Evolutionary conservation across 2,329 filamentous ascomycete species (phyloP), one percentile per base, ranked within the genome.

Genomic region (Penicillium rolfsii): DNA sequence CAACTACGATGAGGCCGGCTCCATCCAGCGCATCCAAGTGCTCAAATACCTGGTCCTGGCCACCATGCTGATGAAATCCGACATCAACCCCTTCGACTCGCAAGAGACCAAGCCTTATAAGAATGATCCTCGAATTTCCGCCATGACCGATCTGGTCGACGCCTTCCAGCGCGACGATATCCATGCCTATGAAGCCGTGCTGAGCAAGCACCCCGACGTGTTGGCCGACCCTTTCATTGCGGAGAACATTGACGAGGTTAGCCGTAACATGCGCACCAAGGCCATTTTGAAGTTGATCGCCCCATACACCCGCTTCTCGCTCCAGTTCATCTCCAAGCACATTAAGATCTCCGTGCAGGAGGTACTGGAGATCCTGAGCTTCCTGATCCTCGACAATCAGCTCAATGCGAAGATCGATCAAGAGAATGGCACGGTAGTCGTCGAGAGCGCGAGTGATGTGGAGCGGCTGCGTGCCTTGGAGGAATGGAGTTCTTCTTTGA

Each of bases 41-140:
- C 86, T 99, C 69, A 98, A 97, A 79, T 99, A 99, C 73, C 85
- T 99, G 33, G 89, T 99, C 33, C 85, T 99, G 61, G 94, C 94
- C 28, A 98, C 94, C 45, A 98, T 99, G 95, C 83, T 99, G 60
- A 97, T 97, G 91, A 93, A 94, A 74, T 97, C 94, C 43, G 88
- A 96, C 77, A 99, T 99, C 85, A 98, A 98, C 76, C 95, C 95
- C 0, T 98, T 99, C 76, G 94, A 98, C 78, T 97, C 93, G 8
- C 95, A 98, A 77, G 95, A 99, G 81, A 98, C 94, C 19, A 98
- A 98, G 80, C 95, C 95, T 0, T 99, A 99, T 83, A 94, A 93
- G 79, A 94, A 91, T 68, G 94, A 99, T 75, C 91, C 93, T 5
- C 91, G 94, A 60, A 97, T 99, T 69, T 90, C 92, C 2, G 94